Evolutionary conservation across 306 rosid genomes (phyloP).

Genomic region (Begonia loranthoides): DNA sequence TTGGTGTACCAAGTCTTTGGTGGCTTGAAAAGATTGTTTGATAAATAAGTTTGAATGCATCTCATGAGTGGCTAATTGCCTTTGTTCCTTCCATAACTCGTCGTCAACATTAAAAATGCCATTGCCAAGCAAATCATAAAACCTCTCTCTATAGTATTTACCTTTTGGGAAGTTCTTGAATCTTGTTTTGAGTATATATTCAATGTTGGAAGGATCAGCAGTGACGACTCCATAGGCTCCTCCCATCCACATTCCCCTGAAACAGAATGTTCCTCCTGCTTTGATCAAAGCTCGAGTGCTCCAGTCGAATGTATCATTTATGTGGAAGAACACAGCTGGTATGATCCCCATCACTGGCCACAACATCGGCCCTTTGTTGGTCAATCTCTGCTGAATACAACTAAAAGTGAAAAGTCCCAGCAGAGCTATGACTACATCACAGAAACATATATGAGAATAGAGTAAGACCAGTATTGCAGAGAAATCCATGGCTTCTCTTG

Average conservation of each 20-base stretch:
- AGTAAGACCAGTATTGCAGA: conserved; percentile 6
- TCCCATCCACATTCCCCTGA: conserved; percentile 24
- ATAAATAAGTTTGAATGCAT: conserved; percentile 23
- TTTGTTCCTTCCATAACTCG: conserved; percentile 26
- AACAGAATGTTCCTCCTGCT: conserved; percentile 32
- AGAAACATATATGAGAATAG: conserved; percentile 1
- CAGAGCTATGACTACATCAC: conserved; percentile 15
- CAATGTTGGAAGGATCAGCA: conserved; percentile 21
- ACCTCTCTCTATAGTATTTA: conserved; percentile 17
- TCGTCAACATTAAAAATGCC: conserved; percentile 34
- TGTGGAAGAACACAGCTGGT: conserved; percentile 16
- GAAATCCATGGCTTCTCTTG: background rate
- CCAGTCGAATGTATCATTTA: conserved; percentile 20
- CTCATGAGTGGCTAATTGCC: conserved; percentile 18
- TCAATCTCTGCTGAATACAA: conserved; percentile 15
- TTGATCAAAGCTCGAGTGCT: conserved; percentile 17
- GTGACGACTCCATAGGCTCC: conserved; percentile 23
- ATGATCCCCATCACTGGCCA: conserved; percentile 29
- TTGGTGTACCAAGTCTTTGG: conserved; percentile 19
- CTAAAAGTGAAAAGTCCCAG: conserved; percentile 13
- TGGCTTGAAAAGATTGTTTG: conserved; percentile 13
- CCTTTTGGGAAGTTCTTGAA: conserved; percentile 40
- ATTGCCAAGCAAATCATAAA: conserved; percentile 27
- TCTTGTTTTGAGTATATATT: conserved; percentile 30
- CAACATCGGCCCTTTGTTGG: conserved; percentile 31